Evolutionary conservation across 192 early-diverging fungal species (phyloP).

Genomic region (Coemansia asiatica): DNA sequence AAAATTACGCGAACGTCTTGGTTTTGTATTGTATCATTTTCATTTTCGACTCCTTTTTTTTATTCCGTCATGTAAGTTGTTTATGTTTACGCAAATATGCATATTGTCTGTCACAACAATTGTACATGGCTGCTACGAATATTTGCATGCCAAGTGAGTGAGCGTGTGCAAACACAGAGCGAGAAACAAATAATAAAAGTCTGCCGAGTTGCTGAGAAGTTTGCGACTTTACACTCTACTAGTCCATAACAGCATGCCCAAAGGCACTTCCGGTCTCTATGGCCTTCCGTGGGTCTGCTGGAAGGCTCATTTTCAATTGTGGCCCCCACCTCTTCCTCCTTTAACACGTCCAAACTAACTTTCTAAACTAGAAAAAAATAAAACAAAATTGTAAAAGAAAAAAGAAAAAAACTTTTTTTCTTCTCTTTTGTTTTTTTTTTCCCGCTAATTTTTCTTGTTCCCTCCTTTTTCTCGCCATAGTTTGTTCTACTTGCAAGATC

Average conservation of each 20-base stretch:
- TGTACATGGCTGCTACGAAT: background rate
- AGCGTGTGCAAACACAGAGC: background rate
- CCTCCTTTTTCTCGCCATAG: background rate
- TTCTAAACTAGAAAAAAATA: background rate
- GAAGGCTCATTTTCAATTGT: background rate
- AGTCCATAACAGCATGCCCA: background rate
- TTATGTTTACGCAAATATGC: too few relatives aligned
- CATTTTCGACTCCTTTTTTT: background rate
- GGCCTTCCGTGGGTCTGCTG: background rate
- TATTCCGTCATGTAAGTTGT: background rate
- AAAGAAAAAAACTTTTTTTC: constrained; percentile 5
- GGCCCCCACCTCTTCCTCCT: too few relatives aligned
- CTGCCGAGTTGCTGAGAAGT: too few relatives aligned
- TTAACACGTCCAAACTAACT: background rate
- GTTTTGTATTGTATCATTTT: background rate
- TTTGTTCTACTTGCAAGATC: background rate
- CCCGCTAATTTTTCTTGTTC: background rate
- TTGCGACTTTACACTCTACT: too few relatives aligned
- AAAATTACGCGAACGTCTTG: background rate
- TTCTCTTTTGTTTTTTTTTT: background rate
- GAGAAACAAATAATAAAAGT: background rate
- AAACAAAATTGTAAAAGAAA: background rate
- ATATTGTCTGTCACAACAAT: background rate
- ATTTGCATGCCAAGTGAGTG: too few relatives aligned
- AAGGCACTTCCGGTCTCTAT: background rate